Percentiles rank a stretch among this genome's conserved stretches.
Conservation (phyloP, 768 basidiomycete species). For the Mycena maculata region DNA sequence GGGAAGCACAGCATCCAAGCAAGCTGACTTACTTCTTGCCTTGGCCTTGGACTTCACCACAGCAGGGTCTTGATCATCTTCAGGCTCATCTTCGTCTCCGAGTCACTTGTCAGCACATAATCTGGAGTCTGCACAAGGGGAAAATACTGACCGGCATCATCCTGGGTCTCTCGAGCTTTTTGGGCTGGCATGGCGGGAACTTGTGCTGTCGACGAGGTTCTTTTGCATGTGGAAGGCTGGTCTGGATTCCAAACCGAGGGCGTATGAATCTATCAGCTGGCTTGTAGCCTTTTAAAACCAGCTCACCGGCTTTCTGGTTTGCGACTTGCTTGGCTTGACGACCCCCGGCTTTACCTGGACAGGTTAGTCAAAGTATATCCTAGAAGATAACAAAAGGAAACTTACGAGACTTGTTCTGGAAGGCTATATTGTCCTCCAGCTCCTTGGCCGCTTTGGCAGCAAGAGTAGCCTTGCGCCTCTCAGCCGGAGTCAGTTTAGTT, state of each 20-base stretch:
- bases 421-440: background rate
- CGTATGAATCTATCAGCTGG: no score
- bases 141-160: no score
- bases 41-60: background rate
- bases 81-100: background rate
- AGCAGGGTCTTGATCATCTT: background rate
- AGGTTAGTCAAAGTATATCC: no score
- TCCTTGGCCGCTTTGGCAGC: slow-evolving; percentile 2
- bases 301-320: background rate
- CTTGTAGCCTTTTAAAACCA: no score
- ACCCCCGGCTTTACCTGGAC: no score
- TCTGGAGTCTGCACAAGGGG: no score
- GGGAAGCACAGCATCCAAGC: no score
- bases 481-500: background rate
- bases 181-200: background rate
- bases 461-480: slow-evolving; percentile 2
- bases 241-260: background rate
- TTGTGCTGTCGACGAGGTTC: background rate
- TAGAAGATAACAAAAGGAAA: no score
- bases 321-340: no score
- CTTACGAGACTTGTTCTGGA: background rate
- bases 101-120: no score
- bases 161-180: background rate
- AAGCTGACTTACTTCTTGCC: background rate
- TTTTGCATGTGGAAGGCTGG: background rate